A percentile compares a stretch with the other conserved stretches of the same genome.
phyloP scores from a whole-genome alignment of 1,139 yeast species.

The Suhomyces taliae region DNA sequence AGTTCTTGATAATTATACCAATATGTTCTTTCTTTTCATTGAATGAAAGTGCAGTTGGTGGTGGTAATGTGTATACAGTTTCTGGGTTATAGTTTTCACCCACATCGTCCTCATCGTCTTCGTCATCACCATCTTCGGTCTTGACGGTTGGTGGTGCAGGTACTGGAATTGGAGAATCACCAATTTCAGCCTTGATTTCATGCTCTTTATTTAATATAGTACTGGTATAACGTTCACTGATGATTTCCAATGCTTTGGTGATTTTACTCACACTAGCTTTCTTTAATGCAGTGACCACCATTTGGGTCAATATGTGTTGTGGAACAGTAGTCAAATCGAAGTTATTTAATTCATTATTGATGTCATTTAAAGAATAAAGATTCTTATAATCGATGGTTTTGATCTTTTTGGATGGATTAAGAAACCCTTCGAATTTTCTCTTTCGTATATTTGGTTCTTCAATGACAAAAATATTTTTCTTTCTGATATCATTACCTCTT shows the following conservation, averaged over 20 bases:
- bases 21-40: slow-evolving; percentile 56
- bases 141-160: slow-evolving; percentile 4
- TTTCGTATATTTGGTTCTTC: slow-evolving; percentile 36
- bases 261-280: slow-evolving; percentile 55
- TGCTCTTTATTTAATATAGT: slow-evolving; percentile 11
- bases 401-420: slow-evolving; percentile 27
- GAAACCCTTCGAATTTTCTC: slow-evolving; percentile 39
- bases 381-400: slow-evolving; percentile 36
- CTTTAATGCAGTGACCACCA: slow-evolving; percentile 64
- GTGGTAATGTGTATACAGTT: slow-evolving; percentile 56
- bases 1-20: slow-evolving; percentile 52
- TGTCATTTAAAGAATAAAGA: slow-evolving; percentile 62
- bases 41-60: slow-evolving; percentile 50
- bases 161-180: neutral
- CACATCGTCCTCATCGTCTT: slow-evolving; percentile 38
- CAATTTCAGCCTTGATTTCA: neutral
- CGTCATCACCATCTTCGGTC: slow-evolving; percentile 24
- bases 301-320: slow-evolving; percentile 58
- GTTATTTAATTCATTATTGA: slow-evolving; percentile 56
- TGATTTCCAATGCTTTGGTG: slow-evolving; percentile 66
- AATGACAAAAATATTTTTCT: slow-evolving; percentile 35
- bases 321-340: slow-evolving; percentile 75
- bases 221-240: slow-evolving; percentile 56
- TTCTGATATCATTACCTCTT: slow-evolving; percentile 45
- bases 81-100: slow-evolving; percentile 40